Conservation (phyloP, 495 filamentous ascomycete genomes). For the Neurospora sublineolata region DNA sequence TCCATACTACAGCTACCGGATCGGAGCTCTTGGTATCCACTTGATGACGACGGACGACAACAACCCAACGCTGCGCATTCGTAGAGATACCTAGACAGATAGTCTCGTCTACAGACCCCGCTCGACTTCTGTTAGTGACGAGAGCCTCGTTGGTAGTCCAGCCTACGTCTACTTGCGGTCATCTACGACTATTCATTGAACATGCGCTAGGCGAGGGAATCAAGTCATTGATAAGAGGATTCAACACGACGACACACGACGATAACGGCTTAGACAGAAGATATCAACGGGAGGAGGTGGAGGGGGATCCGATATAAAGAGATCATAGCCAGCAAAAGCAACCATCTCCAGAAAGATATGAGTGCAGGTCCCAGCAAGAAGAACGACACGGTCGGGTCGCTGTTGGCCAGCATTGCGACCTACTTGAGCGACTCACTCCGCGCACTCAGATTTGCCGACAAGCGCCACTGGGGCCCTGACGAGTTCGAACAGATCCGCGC, state of each 20-base stretch:
- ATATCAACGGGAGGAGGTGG: not conserved
- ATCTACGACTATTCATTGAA: not conserved
- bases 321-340: conserved; percentile 7
- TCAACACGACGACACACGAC: not conserved
- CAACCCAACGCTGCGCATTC: not conserved
- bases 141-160: not conserved
- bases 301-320: not conserved
- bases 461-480: conserved; percentile 37
- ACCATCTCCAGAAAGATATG: not conserved
- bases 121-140: not conserved
- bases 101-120: not conserved
- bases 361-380: conserved; percentile 3
- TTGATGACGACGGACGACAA: not conserved
- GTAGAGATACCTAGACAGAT: not conserved
- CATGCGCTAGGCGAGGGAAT: not conserved
- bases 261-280: not conserved
- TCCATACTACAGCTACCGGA: not conserved
- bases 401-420: conserved; percentile 37
- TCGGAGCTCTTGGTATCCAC: not conserved
- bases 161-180: not conserved
- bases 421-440: conserved; percentile 32
- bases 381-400: conserved; percentile 35
- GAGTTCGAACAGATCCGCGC: conserved; percentile 38
- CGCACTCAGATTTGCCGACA: conserved; percentile 38
- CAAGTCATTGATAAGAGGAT: not conserved